phyloP scores from a whole-genome alignment of 2,329 filamentous ascomycete species.

The Pestalotiopsis sp. region DNA sequence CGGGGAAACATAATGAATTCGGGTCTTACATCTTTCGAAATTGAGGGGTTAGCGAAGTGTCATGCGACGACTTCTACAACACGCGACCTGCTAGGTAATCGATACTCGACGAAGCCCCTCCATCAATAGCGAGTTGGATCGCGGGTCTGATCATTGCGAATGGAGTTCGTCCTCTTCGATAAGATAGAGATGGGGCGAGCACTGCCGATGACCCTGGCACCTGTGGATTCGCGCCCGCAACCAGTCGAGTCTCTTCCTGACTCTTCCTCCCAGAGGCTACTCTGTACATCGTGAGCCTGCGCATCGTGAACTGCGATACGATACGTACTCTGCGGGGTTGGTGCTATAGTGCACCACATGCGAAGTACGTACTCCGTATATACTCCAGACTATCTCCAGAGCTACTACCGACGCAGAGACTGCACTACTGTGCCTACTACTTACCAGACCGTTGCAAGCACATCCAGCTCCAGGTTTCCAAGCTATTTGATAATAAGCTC shows the following conservation, averaged over 20 bases:
- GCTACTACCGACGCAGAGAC: not conserved
- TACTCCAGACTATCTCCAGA: not conserved
- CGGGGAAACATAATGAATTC: conserved; percentile 2
- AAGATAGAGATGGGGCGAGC: not conserved
- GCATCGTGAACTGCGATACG: not conserved
- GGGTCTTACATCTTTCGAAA: not conserved
- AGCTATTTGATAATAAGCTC: not conserved
- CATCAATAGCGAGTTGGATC: not conserved
- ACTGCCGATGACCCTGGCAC: not conserved
- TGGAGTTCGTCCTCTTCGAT: not conserved
- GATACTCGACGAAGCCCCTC: not conserved
- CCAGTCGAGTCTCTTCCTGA: not conserved
- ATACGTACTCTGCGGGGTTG: not conserved
- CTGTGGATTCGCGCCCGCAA: not conserved
- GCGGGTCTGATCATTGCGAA: not conserved
- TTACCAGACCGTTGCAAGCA: not conserved
- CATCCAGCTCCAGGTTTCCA: not conserved
- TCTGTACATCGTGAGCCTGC: not conserved
- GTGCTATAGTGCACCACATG: not conserved
- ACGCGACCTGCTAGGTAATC: not conserved
- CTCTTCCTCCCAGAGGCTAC: not conserved
- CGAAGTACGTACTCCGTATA: not conserved
- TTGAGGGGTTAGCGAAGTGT: conserved; percentile 9
- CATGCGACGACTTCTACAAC: conserved; percentile 2
- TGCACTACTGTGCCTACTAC: not conserved